Percentiles rank a stretch among this genome's conserved stretches.
phyloP scores from a whole-genome alignment of 2,329 filamentous ascomycete species.

The Meredithiella fracta region DNA sequence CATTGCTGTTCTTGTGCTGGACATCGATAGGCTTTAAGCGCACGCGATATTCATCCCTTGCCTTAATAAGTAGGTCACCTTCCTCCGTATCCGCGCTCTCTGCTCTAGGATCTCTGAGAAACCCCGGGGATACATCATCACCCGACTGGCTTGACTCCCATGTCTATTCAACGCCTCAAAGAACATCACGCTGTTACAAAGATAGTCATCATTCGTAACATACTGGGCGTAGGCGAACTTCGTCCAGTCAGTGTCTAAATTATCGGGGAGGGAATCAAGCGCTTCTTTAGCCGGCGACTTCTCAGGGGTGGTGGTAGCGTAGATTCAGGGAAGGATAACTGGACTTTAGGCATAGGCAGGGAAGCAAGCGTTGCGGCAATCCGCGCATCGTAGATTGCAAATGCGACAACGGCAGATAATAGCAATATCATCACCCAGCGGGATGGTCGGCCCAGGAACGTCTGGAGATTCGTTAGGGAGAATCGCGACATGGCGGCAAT shows the following conservation, averaged over 20 bases:
- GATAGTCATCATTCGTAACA: slow-evolving; percentile 26
- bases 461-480: too few relatives aligned
- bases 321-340: neutral
- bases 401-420: too few relatives aligned
- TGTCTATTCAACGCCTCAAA: slow-evolving; percentile 27
- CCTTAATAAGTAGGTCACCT: slow-evolving; percentile 22
- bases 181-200: slow-evolving; percentile 32
- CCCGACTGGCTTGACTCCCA: slow-evolving; percentile 25
- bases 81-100: slow-evolving; percentile 17
- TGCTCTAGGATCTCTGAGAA: slow-evolving; percentile 19
- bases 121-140: slow-evolving; percentile 27
- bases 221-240: slow-evolving; percentile 30
- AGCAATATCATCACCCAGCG: too few relatives aligned
- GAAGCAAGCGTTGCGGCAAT: too few relatives aligned
- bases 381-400: too few relatives aligned
- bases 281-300: neutral
- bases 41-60: slow-evolving; percentile 25
- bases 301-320: neutral
- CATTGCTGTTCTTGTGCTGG: slow-evolving; percentile 20
- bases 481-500: too few relatives aligned
- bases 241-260: slow-evolving; percentile 23
- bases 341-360: neutral
- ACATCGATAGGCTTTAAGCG: slow-evolving; percentile 25
- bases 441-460: too few relatives aligned
- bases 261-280: neutral